Evolutionary conservation across 768 basidiomycete genomes (phyloP).

Genomic region (Hirschioporus abietinus): DNA sequence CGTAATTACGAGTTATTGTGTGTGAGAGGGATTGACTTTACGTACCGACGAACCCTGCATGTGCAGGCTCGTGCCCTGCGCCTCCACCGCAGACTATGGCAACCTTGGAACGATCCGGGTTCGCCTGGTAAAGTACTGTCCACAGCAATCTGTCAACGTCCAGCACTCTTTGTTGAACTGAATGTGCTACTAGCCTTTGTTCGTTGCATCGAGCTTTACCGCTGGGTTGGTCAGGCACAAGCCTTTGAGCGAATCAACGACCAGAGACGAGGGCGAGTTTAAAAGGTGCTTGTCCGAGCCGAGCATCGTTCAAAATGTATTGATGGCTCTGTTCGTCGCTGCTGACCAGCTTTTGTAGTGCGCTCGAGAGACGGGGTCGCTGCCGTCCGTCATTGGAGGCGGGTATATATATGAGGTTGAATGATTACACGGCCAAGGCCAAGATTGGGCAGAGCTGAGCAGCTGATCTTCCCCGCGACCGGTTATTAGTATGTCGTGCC

Average conservation of each 20-base stretch:
- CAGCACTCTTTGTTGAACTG: not conserved
- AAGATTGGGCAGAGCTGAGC: not conserved
- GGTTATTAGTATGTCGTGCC: not conserved
- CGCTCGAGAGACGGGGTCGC: not conserved
- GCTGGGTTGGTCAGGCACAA: conserved; percentile 66
- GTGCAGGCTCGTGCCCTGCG: conserved; percentile 88
- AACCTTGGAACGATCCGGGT: conserved; percentile 60
- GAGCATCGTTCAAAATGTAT: conserved; percentile 1
- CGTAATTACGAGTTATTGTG: conserved; percentile 1
- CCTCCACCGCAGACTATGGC: conserved; percentile 81
- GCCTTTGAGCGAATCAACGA: conserved; percentile 73
- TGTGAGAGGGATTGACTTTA: not conserved
- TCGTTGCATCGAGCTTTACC: conserved; percentile 60
- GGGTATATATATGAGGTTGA: not conserved
- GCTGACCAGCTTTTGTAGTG: not conserved
- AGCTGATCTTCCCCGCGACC: not conserved
- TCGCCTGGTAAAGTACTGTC: conserved; percentile 57
- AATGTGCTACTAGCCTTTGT: conserved; percentile 56
- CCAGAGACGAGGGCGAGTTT: conserved; percentile 65
- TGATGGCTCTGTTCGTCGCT: not conserved
- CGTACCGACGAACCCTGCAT: conserved; percentile 82
- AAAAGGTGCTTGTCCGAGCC: conserved; percentile 64
- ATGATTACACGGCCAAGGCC: not conserved
- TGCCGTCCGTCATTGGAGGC: not conserved
- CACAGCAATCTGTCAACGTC: conserved; percentile 12